A percentile compares a stretch with the other conserved stretches of the same genome.
Evolutionary conservation across 192 early-diverging fungal genomes (phyloP).

Genomic region (Coemansia sp.): DNA sequence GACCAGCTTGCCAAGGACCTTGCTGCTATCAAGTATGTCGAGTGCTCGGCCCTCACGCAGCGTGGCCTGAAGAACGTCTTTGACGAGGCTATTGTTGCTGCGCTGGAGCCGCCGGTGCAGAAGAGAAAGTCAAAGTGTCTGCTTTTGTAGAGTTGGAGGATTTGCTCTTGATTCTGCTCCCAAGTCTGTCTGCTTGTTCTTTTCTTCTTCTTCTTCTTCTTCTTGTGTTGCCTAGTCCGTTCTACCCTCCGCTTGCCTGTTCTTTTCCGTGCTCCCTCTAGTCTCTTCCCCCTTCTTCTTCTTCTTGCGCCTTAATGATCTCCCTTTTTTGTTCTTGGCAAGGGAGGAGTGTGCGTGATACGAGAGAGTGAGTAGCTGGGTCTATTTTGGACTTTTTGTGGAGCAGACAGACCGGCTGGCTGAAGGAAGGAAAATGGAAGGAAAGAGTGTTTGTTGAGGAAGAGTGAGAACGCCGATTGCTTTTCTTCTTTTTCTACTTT

Average conservation of each 20-base stretch:
- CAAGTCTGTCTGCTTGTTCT: neutral
- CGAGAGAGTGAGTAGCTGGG: no score
- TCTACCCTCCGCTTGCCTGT: neutral
- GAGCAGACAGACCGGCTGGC: no score
- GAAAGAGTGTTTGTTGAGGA: neutral
- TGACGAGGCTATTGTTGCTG: constrained; percentile 96
- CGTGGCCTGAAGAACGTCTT: constrained; percentile 50
- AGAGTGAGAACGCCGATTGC: neutral
- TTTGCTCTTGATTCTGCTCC: neutral
- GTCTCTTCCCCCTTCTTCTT: neutral
- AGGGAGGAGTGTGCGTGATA: no score
- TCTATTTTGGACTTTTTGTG: no score
- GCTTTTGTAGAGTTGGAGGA: constrained; percentile 62
- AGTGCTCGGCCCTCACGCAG: constrained; percentile 67
- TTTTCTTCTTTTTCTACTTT: neutral
- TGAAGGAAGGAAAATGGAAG: no score
- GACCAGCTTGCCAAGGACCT: constrained; percentile 64
- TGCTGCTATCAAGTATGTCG: constrained; percentile 76
- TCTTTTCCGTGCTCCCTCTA: neutral
- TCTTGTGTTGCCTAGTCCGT: neutral
- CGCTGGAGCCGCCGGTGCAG: constrained; percentile 81
- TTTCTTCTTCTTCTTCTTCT: neutral
- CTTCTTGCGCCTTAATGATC: neutral
- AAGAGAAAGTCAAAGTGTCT: constrained; percentile 81
- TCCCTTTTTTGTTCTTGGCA: neutral